Evolutionary conservation across 2,329 filamentous ascomycete species (phyloP).

Genomic region (Periglandula ipomoeae): DNA sequence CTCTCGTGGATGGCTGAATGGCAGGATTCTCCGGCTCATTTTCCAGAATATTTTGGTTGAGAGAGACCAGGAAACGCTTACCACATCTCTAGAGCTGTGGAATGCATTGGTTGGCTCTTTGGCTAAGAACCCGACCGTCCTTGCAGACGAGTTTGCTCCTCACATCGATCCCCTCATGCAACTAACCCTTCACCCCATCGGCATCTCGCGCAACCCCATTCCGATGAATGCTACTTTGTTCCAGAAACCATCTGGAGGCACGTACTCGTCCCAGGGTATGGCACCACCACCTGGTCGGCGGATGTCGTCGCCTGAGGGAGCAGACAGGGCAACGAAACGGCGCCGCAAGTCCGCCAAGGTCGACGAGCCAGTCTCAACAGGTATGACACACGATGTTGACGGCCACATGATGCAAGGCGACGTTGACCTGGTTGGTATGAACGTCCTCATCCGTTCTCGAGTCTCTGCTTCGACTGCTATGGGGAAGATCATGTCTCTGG

Average conservation of each 20-base stretch:
- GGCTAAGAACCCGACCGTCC: conserved; percentile 50
- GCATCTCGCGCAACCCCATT: conserved; percentile 80
- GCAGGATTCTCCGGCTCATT: conserved; percentile 75
- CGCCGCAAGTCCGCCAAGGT: conserved; percentile 78
- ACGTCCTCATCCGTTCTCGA: conserved; percentile 80
- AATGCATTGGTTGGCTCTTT: conserved; percentile 63
- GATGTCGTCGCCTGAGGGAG: conserved; percentile 41
- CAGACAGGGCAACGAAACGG: conserved; percentile 61
- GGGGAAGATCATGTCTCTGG: conserved; percentile 69
- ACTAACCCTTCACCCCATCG: conserved; percentile 82
- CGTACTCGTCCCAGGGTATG: conserved; percentile 52
- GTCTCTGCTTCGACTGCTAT: conserved; percentile 81
- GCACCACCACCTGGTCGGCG: conserved; percentile 34
- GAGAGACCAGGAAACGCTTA: conserved; percentile 73
- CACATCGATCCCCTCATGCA: conserved; percentile 77
- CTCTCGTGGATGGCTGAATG: conserved; percentile 89
- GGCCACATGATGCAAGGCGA: conserved; percentile 97
- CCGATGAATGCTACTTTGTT: conserved; percentile 87
- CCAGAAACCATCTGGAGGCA: conserved; percentile 84
- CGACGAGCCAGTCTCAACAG: conserved; percentile 54
- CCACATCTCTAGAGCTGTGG: conserved; percentile 83
- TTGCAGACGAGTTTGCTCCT: conserved; percentile 62
- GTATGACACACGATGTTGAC: conserved; percentile 88
- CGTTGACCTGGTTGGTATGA: conserved; percentile 84
- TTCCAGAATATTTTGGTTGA: conserved; percentile 96